phyloP scores from a whole-genome alignment of 768 basidiomycete species.

The Mycena sanguinolenta region DNA sequence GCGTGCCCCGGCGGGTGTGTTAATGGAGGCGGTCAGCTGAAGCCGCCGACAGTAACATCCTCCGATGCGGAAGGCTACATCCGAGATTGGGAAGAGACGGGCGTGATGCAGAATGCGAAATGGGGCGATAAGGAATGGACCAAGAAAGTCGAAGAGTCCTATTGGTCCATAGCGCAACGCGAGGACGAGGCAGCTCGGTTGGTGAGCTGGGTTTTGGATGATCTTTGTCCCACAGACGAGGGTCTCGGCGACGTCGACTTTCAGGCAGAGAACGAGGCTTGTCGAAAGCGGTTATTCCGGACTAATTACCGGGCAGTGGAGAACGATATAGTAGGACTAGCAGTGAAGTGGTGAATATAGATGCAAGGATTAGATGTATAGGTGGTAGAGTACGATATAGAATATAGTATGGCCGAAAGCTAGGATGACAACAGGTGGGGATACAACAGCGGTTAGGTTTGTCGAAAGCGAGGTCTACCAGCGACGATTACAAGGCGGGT shows the following conservation, averaged over 20 bases:
- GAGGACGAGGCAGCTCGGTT: slow-evolving; percentile 48
- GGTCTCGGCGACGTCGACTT: slow-evolving; percentile 52
- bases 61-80: slow-evolving; percentile 74
- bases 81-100: slow-evolving; percentile 69
- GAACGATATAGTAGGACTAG: slow-evolving; percentile 83
- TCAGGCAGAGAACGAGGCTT: slow-evolving; percentile 58
- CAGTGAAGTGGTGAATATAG: slow-evolving; percentile 74
- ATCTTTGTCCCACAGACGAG: slow-evolving; percentile 46
- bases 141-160: slow-evolving; percentile 81
- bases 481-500: background rate
- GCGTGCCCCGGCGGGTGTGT: slow-evolving; percentile 98
- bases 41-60: slow-evolving; percentile 45
- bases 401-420: slow-evolving; percentile 24
- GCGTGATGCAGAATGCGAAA: slow-evolving; percentile 62
- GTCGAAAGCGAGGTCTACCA: background rate
- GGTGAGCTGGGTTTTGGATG: slow-evolving; percentile 47
- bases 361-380: slow-evolving; percentile 18
- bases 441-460: slow-evolving; percentile 4
- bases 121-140: slow-evolving; percentile 92
- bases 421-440: slow-evolving; percentile 23
- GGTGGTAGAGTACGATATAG: background rate
- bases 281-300: slow-evolving; percentile 68
- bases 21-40: slow-evolving; percentile 94
- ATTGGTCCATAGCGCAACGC: slow-evolving; percentile 66
- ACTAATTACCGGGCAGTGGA: slow-evolving; percentile 90